Conservation (phyloP, 257 asterid genomes). For the Nicotiana tomentosiformis region DNA sequence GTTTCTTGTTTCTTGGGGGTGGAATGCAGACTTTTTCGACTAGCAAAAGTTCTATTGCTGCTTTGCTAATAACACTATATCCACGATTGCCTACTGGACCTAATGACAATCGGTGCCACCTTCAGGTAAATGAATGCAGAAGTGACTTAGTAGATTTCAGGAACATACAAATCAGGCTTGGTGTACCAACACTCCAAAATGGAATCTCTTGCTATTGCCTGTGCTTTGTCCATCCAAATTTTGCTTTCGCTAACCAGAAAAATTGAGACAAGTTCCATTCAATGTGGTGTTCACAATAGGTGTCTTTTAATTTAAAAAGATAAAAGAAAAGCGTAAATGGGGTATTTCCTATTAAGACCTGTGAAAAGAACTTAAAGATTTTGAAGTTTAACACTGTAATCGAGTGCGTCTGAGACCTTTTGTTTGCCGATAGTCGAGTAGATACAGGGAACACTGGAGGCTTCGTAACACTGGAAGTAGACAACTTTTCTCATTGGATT, state of each 20-base stretch:
- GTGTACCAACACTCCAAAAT: not conserved
- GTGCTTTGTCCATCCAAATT: not conserved
- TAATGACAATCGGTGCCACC: constrained; percentile 98
- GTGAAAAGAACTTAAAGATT: not conserved
- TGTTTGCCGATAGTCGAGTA: not conserved
- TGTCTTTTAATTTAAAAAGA: not conserved
- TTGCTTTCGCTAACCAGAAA: not conserved
- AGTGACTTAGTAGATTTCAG: not conserved
- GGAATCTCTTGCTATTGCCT: not conserved
- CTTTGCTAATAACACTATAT: constrained; percentile 81
- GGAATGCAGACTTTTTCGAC: constrained; percentile 96
- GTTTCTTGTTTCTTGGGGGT: constrained; percentile 96
- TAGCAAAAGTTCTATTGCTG: constrained; percentile 79
- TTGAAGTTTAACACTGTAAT: not conserved
- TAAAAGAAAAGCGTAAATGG: not conserved
- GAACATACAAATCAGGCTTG: not conserved
- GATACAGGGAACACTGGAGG: not conserved
- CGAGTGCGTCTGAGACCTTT: not conserved
- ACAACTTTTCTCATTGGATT: not conserved
- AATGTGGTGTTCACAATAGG: not conserved
- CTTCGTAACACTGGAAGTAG: not conserved
- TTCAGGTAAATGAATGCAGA: constrained; percentile 59
- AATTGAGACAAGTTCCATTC: not conserved
- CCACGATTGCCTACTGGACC: constrained; percentile 97
- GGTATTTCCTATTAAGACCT: not conserved